Evolutionary conservation across 129 eudicot species (phyloP).

Genomic region (Flaveria sonorensis): DNA sequence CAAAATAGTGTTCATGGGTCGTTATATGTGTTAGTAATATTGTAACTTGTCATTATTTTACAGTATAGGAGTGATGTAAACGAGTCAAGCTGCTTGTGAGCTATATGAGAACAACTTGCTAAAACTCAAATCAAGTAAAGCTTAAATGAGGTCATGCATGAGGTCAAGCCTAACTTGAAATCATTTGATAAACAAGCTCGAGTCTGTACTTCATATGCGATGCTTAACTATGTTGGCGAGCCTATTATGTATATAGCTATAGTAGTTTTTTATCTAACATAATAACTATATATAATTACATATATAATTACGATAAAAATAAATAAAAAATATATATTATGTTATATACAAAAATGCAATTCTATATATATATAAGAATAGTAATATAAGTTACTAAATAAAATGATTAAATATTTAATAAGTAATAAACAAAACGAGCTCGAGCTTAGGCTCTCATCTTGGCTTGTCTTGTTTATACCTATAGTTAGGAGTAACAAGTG

Average conservation of each 20-base stretch:
- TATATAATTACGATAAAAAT: not conserved
- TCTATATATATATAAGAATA: not conserved
- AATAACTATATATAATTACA: not conserved
- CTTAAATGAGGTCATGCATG: not conserved
- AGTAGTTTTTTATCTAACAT: not conserved
- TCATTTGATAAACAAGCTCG: no score
- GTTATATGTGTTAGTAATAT: not conserved
- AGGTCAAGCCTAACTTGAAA: no score
- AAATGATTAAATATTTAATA: not conserved
- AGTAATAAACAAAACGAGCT: not conserved
- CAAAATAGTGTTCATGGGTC: not conserved
- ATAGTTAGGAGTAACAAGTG: not conserved
- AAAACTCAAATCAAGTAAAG: not conserved
- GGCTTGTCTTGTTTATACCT: not conserved
- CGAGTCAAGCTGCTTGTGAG: not conserved
- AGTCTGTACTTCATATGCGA: not conserved
- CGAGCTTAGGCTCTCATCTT: not conserved
- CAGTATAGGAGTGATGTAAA: not conserved
- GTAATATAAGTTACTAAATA: not conserved
- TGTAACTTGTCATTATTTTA: not conserved
- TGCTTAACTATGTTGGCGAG: not conserved
- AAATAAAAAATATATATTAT: not conserved
- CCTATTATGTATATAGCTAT: not conserved
- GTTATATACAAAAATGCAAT: not conserved
- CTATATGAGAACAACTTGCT: not conserved